Percentiles rank a stretch among this genome's conserved stretches.
These are phyloP conservation scores for Aspergillus pseudonomiae DNA, from an alignment of 2,329 filamentous ascomycete genomes.

Conservation along the genomic window DNA sequence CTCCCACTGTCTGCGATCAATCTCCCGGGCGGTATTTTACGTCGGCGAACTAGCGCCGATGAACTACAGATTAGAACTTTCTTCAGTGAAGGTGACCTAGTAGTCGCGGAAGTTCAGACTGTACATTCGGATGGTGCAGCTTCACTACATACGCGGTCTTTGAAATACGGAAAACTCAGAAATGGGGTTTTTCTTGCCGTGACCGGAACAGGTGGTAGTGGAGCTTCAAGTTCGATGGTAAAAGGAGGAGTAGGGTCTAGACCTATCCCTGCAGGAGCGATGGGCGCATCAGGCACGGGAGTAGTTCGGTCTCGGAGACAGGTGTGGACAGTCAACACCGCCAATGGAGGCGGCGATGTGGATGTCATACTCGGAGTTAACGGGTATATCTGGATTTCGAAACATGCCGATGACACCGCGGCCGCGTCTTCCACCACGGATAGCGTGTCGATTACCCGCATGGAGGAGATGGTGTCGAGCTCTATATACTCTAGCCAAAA, in stretches of 20 bases:
- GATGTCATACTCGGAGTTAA: slow-evolving; percentile 93
- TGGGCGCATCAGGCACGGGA: slow-evolving; percentile 68
- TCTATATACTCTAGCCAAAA: slow-evolving; percentile 96
- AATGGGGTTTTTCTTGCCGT: slow-evolving; percentile 90
- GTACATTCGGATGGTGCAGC: slow-evolving; percentile 85
- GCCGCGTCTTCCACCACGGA: slow-evolving; percentile 49
- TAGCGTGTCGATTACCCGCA: slow-evolving; percentile 71
- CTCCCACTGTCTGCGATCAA: slow-evolving; percentile 91
- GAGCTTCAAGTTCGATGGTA: slow-evolving; percentile 47
- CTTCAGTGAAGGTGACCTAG: slow-evolving; percentile 90
- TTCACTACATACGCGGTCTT: slow-evolving; percentile 81
- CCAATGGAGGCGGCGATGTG: slow-evolving; percentile 59
- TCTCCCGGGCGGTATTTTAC: slow-evolving; percentile 86
- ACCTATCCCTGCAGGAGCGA: slow-evolving; percentile 54
- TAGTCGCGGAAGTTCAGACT: slow-evolving; percentile 93
- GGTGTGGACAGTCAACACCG: slow-evolving; percentile 72
- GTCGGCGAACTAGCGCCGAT: slow-evolving; percentile 90
- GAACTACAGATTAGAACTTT: slow-evolving; percentile 97
- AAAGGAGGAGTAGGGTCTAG: slow-evolving; percentile 36
- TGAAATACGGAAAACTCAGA: slow-evolving; percentile 93
- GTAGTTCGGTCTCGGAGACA: slow-evolving; percentile 84
- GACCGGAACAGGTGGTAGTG: slow-evolving; percentile 72
- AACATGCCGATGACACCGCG: slow-evolving; percentile 66
- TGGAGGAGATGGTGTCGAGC: slow-evolving; percentile 84
- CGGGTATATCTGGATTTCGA: slow-evolving; percentile 93